These are phyloP conservation scores for Fonsecaea erecta DNA, from an alignment of 2,329 filamentous ascomycete species.

Conservation along the genomic window DNA sequence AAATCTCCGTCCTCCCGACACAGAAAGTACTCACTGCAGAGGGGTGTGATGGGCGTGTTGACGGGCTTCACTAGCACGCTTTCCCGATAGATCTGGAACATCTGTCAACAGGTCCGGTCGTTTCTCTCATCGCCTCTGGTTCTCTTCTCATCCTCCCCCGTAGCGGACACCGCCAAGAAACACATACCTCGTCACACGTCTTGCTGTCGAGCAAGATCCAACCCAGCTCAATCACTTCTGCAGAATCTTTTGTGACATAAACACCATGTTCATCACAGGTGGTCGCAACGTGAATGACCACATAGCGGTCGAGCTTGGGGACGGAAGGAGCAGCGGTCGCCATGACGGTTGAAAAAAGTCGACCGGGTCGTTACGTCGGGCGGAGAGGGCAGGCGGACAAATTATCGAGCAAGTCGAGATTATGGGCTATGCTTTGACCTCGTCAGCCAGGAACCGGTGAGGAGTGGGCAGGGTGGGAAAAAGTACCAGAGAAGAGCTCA, in stretches of 20 bases:
- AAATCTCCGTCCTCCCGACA: conserved; percentile 25
- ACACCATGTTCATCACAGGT: conserved; percentile 99
- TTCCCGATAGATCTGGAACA: conserved; percentile 80
- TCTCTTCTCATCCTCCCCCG: conserved; percentile 16
- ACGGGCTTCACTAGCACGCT: conserved; percentile 97
- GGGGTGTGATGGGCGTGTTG: conserved; percentile 96
- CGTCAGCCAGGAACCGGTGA: conserved; percentile 18
- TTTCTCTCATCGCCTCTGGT: not conserved
- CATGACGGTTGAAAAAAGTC: conserved; percentile 44
- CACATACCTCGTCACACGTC: conserved; percentile 84
- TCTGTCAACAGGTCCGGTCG: conserved; percentile 22
- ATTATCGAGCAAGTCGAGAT: conserved; percentile 17
- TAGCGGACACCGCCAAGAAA: conserved; percentile 27
- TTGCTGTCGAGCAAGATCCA: conserved; percentile 96
- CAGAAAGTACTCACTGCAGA: conserved; percentile 81
- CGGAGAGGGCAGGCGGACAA: conserved; percentile 6
- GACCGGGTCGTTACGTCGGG: not conserved
- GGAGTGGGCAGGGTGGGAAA: not conserved
- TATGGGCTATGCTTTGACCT: conserved; percentile 16
- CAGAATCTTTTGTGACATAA: conserved; percentile 98
- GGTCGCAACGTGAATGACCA: conserved; percentile 97
- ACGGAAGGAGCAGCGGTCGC: conserved; percentile 57
- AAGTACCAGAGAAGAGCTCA: conserved; percentile 24
- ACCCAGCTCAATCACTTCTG: conserved; percentile 97
- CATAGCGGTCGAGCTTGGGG: conserved; percentile 88